Evolutionary conservation across 164 flowering plant species (phyloP), one percentile per base, ranked within the genome.

Genomic region (Litsea cubeba): DNA sequence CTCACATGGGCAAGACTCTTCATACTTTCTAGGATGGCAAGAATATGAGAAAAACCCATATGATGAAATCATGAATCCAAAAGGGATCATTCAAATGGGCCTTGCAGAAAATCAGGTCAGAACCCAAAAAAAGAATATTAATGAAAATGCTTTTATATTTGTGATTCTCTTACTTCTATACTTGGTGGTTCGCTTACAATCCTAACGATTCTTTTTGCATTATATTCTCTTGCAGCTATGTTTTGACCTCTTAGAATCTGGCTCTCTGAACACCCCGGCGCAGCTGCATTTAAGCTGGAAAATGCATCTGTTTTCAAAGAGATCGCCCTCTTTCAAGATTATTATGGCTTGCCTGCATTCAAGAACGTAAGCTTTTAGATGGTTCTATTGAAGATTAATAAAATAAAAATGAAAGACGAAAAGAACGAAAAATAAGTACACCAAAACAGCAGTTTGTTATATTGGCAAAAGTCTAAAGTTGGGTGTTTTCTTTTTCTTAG

Each of bases 11-110:
- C 83, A 87, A 73, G 89, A 85, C 63, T 85, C 89, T 64, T 81
- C 84, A 6, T 87, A 85, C 79, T 87, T 87, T 76, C 50, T 80
- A 17, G 89, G 89, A 60, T 87, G 88, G 89, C 71, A 87, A 72
- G 89, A 83, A 68, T 87, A 87, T 69, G 88, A 87, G 82, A 85
- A 84, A 79, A 85, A 84, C 65, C 84, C 89, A 18, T 85, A 83
- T 71, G 80, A 87, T 75, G 79, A 76, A 12, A 5, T 65, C 22
- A 54, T 20, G 5, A 85, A 85, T 77, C 86, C 85, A 17, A 68
- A 46, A 6, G 89, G 89, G 18, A 83, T 86, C 20, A 83, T 86
- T 63, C 87, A 86, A 66, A 84, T 86, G 87, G 87, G 89, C 51
- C 82, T 85, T 3, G 89, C 88, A 5, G 89, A 85, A 71, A 87